A percentile compares a stretch with the other conserved stretches of the same genome.
phyloP scores from a whole-genome alignment of 1,284 basidiomycete genomes.

The Leccinum pallidistipes region DNA sequence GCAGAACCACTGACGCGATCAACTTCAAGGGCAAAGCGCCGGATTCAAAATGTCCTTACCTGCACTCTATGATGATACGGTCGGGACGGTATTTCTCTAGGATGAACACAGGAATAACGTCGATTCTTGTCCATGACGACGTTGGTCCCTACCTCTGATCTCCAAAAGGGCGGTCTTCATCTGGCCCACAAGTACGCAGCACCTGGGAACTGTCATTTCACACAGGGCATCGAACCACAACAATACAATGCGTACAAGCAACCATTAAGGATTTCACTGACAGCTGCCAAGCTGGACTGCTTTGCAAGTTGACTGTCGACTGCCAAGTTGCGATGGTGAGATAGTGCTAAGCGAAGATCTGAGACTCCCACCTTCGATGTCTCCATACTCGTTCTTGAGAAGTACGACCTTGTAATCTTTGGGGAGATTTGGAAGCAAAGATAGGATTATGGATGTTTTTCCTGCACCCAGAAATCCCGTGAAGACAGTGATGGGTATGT shows the following conservation, averaged over 20 bases:
- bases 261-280: slow-evolving; percentile 90
- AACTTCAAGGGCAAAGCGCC: slow-evolving; percentile 1
- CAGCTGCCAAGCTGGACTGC: slow-evolving; percentile 79
- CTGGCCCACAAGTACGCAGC: slow-evolving; percentile 88
- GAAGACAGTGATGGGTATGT: slow-evolving; percentile 82
- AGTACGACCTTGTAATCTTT: slow-evolving; percentile 83
- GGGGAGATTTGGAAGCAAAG: slow-evolving; percentile 75
- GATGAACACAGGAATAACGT: slow-evolving; percentile 1
- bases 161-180: slow-evolving; percentile 88
- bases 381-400: slow-evolving; percentile 88
- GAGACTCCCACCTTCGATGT: slow-evolving; percentile 61
- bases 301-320: slow-evolving; percentile 87
- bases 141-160: slow-evolving; percentile 62
- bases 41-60: slow-evolving; percentile 50
- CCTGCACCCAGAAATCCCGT: slow-evolving; percentile 80
- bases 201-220: slow-evolving; percentile 46
- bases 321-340: slow-evolving; percentile 29
- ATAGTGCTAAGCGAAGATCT: neutral
- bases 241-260: slow-evolving; percentile 64
- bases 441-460: slow-evolving; percentile 81
- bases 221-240: neutral
- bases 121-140: neutral
- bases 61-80: slow-evolving; percentile 91
- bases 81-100: slow-evolving; percentile 80
- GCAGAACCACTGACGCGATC: slow-evolving; percentile 67